Base-by-base conservation (phyloP, 75 land plant genomes). In the Picea sitchensis region DNA sequence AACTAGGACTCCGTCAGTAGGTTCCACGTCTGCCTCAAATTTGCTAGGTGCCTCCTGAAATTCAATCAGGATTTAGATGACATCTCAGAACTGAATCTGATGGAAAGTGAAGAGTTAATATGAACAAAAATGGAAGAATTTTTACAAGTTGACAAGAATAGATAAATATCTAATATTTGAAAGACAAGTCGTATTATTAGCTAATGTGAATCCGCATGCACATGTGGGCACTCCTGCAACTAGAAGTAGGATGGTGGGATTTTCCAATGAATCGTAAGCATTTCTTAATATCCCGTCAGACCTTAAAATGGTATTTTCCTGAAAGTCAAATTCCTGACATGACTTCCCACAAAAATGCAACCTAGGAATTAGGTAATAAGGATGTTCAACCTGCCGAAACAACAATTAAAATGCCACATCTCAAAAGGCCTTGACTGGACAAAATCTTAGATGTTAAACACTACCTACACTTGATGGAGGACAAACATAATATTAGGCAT, bases 11-110 rank as follows among this genome's bases (percentile, higher is more conserved):
- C 81, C 80, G 82, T 85, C 84, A 58, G 85, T 92, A 38, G 92
- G 90, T 36, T 94, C 99, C 32, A 83, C 60, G 51, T 91, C 93
- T 26, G 90, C 91, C 47, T 83, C 94, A 76, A 87, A 96, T 82
- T 96, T 96, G 82, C 98, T 96, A 15, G 47, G 79, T 58, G 95
- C 99, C 86, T 96, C 99, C 99, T 94, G 86, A 80, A 84, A 63
- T 64, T 26, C 14, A 36, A 69, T 18, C 47, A 38, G 14, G 9
- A n/a, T 69, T 69, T 11, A 38, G n/a, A 69, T 69, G 47, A 38
- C 47, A 18, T 38, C 21, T 69, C 18, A 38, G 9, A 38, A 69
- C 18, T 69, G 7, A 38, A 17, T 41, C 11, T 8, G 38, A 69
- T 69, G 2, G 47, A 20, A 69, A 69, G 47, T 2, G 17, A 38